phyloP scores from a whole-genome alignment of 192 early-diverging fungal genomes.

The Coemansia guatemalensis region DNA sequence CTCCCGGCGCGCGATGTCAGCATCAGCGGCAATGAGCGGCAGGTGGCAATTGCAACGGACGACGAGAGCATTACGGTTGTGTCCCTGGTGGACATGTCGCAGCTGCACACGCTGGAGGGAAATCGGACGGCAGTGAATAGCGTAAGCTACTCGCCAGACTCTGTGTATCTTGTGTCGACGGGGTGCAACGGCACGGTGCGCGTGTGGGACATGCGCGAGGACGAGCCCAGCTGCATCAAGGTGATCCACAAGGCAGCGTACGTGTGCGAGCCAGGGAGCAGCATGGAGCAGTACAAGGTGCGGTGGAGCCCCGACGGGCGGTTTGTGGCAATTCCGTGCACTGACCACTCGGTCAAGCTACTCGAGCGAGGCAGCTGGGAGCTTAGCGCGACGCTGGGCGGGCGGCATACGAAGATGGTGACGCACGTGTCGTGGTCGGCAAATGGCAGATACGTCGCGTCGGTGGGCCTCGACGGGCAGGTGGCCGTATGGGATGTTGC shows the following conservation, averaged over 20 bases:
- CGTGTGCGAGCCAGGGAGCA: slow-evolving; percentile 48
- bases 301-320: slow-evolving; percentile 67
- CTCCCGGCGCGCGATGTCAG: slow-evolving; percentile 50
- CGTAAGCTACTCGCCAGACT: slow-evolving; percentile 39
- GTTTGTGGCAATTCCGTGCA: slow-evolving; percentile 60
- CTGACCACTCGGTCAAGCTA: slow-evolving; percentile 40
- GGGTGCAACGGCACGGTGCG: slow-evolving; percentile 63
- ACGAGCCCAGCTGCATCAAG: slow-evolving; percentile 49
- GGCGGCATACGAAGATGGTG: slow-evolving; percentile 47
- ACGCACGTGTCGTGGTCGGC: slow-evolving; percentile 62
- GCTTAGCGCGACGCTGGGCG: slow-evolving; percentile 24
- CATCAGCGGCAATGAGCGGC: slow-evolving; percentile 39
- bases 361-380: slow-evolving; percentile 44
- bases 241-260: slow-evolving; percentile 36
- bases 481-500: slow-evolving; percentile 68
- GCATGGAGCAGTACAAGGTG: slow-evolving; percentile 42
- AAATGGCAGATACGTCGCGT: slow-evolving; percentile 63
- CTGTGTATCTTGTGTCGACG: slow-evolving; percentile 46
- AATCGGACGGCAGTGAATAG: slow-evolving; percentile 41
- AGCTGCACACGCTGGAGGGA: slow-evolving; percentile 35
- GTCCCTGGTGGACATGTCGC: slow-evolving; percentile 39
- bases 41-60: slow-evolving; percentile 49
- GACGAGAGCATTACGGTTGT: slow-evolving; percentile 44
- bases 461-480: slow-evolving; percentile 48
- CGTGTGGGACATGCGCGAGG: slow-evolving; percentile 62